Evolutionary conservation across 2,329 filamentous ascomycete species (phyloP).

Genomic region (Fusarium neocosmosporiellum): DNA sequence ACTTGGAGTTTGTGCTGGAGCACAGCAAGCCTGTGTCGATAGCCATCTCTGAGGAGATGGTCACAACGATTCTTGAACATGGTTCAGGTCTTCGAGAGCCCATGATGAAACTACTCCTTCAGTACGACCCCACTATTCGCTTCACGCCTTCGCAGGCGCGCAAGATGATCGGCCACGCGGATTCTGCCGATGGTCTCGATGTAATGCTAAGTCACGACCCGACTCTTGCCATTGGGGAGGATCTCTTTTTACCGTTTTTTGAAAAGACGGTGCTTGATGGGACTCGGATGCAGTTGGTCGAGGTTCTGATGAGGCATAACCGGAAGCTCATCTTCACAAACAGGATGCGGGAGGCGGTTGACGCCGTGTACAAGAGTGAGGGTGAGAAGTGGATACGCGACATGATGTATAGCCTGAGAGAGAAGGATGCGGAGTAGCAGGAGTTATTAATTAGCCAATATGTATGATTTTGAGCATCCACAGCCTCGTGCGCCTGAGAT

Average conservation of each 20-base stretch:
- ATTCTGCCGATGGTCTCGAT: neutral
- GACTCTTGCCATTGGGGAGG: neutral
- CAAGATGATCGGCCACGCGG: neutral
- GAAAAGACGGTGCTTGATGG: neutral
- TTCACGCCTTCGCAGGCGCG: neutral
- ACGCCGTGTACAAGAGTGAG: neutral
- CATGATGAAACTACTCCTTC: neutral
- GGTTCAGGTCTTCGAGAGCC: neutral
- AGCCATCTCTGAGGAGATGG: neutral
- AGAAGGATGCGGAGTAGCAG: neutral
- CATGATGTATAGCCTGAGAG: neutral
- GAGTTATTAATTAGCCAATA: neutral
- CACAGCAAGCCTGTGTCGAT: neutral
- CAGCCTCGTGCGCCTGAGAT: too few relatives aligned
- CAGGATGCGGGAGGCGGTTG: neutral
- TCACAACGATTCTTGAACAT: neutral
- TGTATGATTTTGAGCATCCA: too few relatives aligned
- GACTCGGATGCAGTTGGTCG: neutral
- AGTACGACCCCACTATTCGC: neutral
- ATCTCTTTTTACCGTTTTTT: slow-evolving; percentile 2
- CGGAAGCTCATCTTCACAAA: neutral
- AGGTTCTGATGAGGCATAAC: neutral
- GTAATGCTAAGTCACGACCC: neutral
- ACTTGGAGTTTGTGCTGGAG: neutral
- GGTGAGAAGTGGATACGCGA: neutral